Evolutionary conservation across 2,329 filamentous ascomycete species (phyloP), one percentile per base, ranked within the genome.

Genomic region (Ophiostoma perfectum): DNA sequence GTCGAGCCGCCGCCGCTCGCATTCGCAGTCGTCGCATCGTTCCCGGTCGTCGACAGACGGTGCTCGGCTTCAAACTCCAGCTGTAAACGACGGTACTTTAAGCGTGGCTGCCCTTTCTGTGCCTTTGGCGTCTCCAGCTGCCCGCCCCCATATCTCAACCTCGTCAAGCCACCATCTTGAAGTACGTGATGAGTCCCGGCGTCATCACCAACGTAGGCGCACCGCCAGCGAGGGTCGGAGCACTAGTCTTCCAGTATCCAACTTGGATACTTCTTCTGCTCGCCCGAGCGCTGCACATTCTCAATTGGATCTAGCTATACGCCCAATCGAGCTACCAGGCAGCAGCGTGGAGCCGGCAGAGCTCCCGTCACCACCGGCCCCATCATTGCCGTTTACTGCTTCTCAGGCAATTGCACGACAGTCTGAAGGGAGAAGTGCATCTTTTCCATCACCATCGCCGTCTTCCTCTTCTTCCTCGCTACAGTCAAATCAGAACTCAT

Each of bases 301-400:
- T 18, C 85, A 88, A 64, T 90, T 86, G 1, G 90, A 93, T 74
- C 78, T 92, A 8, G 77, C 78, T 2, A 71, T 81, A 5, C 80
- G 81, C 58, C 76, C 81, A 2, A 66, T 39, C 3, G 66, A 70
- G 55, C 52, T 68, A 6, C 42, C 63, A 11, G 69, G 49, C 7
- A 67, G 65, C 14, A 42, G 2, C 18, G 41, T 44, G 12, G 49
- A 12, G 0, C 36, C 66, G 3, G 65, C 27, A 5, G 63, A 67
- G 52, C 68, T 69, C 36, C 62, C 66, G 6, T 62, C 60, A 4
- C 16, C 60, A 5, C 65, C 55, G 27, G 27, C 55, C 55, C 55
- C 55, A 14, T 12, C 27, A 38, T 16, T 60, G 55, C 55, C 27
- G 12, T 18, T 12, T 9, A 60, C n/a, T 38, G 58, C 8, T 16